These are phyloP conservation scores for Fomitopsis schrenkii DNA, from an alignment of 1,284 basidiomycete species.

Conservation along the genomic window DNA sequence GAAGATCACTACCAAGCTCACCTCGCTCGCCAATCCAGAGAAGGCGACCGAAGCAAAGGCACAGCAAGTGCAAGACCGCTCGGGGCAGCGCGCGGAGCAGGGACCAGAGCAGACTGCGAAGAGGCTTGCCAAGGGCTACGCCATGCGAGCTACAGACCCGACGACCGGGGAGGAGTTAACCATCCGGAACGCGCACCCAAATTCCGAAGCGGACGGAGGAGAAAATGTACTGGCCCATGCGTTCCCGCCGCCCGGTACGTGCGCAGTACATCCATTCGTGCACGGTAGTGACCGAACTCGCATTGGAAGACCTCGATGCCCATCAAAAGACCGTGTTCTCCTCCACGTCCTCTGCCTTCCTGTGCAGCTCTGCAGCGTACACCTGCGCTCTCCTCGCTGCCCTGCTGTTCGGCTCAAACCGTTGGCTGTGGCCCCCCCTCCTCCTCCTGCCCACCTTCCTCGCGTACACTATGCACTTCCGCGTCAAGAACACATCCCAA, in stretches of 20 bases:
- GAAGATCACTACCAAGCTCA: slow-evolving; percentile 26
- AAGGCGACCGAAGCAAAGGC: slow-evolving; percentile 29
- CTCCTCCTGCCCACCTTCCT: slow-evolving; percentile 24
- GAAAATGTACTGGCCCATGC: slow-evolving; percentile 27
- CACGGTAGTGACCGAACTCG: neutral
- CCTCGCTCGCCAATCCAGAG: slow-evolving; percentile 26
- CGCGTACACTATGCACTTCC: slow-evolving; percentile 28
- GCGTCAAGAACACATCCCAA: slow-evolving; percentile 22
- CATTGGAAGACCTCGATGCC: slow-evolving; percentile 25
- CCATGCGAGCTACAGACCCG: slow-evolving; percentile 26
- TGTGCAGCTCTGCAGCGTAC: slow-evolving; percentile 24
- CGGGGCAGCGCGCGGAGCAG: slow-evolving; percentile 21
- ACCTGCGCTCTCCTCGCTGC: slow-evolving; percentile 17
- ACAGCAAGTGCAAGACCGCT: slow-evolving; percentile 25
- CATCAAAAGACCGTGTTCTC: slow-evolving; percentile 23
- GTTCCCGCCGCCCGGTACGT: slow-evolving; percentile 30
- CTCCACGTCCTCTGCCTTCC: slow-evolving; percentile 19
- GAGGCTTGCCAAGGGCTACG: slow-evolving; percentile 25
- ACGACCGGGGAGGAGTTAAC: slow-evolving; percentile 30
- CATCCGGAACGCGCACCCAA: slow-evolving; percentile 24
- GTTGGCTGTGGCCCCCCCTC: slow-evolving; percentile 19
- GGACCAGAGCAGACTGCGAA: slow-evolving; percentile 25
- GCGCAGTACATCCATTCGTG: neutral
- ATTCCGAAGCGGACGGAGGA: slow-evolving; percentile 20
- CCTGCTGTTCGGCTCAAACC: slow-evolving; percentile 25